Percentiles rank a stretch among this genome's conserved stretches.
Conservation (phyloP, 768 basidiomycete species). For the Imleria badia region DNA sequence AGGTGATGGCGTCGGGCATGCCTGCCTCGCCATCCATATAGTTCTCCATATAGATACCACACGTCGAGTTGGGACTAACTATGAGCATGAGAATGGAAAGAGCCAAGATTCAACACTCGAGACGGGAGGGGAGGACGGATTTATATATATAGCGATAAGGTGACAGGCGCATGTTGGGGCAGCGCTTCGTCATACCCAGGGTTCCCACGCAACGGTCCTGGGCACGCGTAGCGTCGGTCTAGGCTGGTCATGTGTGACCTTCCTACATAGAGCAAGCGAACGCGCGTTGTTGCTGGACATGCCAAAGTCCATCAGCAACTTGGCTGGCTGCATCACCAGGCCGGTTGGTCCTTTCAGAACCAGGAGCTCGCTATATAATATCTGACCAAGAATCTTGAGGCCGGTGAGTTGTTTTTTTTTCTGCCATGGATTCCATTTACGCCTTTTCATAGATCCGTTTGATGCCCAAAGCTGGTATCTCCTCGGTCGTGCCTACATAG, state of each 20-base stretch:
- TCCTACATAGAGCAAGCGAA: too few relatives aligned
- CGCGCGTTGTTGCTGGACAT: conserved; percentile 85
- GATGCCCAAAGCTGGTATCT: conserved; percentile 99
- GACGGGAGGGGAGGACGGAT: neutral
- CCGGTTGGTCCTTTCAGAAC: conserved; percentile 92
- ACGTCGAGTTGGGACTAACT: conserved; percentile 9
- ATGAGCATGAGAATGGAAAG: conserved; percentile 7
- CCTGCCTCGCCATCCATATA: neutral
- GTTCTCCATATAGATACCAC: conserved; percentile 14
- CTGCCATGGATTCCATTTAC: neutral
- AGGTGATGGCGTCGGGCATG: conserved; percentile 5
- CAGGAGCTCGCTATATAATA: conserved; percentile 93
- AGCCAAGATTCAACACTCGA: neutral
- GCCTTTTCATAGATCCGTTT: conserved; percentile 63
- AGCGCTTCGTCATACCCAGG: too few relatives aligned
- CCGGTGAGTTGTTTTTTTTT: conserved; percentile 57
- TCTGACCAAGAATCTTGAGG: conserved; percentile 92
- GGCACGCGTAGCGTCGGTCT: too few relatives aligned
- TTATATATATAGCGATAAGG: neutral
- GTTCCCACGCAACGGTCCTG: too few relatives aligned
- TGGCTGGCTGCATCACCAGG: conserved; percentile 97
- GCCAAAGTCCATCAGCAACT: conserved; percentile 98
- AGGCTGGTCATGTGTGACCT: too few relatives aligned
- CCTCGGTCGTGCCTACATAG: conserved; percentile 97
- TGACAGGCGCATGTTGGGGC: conserved; percentile 1